Conservation (phyloP, 257 asterid species). For the Capsicum rhomboideum region DNA sequence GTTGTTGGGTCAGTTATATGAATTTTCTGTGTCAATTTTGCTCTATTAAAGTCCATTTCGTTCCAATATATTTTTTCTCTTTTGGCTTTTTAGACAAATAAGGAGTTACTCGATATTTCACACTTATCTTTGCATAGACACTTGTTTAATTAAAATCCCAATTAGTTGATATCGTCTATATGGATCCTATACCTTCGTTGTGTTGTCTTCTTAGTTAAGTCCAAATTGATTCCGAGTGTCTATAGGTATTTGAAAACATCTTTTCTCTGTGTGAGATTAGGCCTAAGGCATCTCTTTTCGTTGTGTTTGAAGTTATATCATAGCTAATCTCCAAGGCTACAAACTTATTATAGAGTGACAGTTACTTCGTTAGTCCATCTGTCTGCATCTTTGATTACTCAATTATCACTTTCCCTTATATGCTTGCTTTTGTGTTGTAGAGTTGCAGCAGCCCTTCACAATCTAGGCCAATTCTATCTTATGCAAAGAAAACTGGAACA, state of each 20-base stretch:
- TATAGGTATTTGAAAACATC: background rate
- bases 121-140: background rate
- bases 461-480: conserved; percentile 81
- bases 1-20: background rate
- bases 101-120: background rate
- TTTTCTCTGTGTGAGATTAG: background rate
- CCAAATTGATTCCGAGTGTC: background rate
- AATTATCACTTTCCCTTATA: background rate
- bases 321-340: background rate
- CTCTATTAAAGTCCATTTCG: background rate
- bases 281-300: background rate
- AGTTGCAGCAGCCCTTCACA: conserved; percentile 97
- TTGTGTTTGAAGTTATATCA: background rate
- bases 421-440: conserved; percentile 25
- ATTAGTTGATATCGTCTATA: background rate
- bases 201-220: background rate
- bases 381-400: background rate
- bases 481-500: conserved; percentile 55
- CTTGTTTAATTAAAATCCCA: background rate
- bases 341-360: background rate
- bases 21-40: background rate
- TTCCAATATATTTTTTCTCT: background rate
- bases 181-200: background rate
- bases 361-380: background rate
- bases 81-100: background rate